phyloP scores from a whole-genome alignment of 192 early-diverging fungal species.

The Backusella tarrabulga region DNA sequence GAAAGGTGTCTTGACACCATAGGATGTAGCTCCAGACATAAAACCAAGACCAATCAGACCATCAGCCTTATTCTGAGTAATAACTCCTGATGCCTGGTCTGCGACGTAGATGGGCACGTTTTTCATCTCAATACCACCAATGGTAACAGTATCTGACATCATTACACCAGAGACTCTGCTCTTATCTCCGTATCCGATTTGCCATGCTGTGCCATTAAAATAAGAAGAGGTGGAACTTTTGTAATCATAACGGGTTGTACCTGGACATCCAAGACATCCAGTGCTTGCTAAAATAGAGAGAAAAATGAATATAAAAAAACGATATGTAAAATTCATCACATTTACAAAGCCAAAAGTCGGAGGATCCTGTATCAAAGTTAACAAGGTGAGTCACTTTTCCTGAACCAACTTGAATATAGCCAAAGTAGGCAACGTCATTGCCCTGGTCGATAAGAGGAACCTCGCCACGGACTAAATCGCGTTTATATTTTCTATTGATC shows the following conservation, averaged over 20 bases:
- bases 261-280: slow-evolving; percentile 10
- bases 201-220: slow-evolving; percentile 40
- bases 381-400: slow-evolving; percentile 62
- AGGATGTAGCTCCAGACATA: slow-evolving; percentile 31
- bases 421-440: slow-evolving; percentile 56
- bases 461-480: background rate
- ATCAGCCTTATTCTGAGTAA: slow-evolving; percentile 35
- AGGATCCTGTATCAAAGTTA: slow-evolving; percentile 67
- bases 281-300: slow-evolving; percentile 19
- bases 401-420: slow-evolving; percentile 55
- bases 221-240: slow-evolving; percentile 43
- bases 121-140: slow-evolving; percentile 31
- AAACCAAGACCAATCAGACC: slow-evolving; percentile 62
- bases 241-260: slow-evolving; percentile 32
- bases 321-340: too few relatives aligned
- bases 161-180: background rate
- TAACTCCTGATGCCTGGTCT: background rate
- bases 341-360: slow-evolving; percentile 71
- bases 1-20: slow-evolving; percentile 44
- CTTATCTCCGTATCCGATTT: slow-evolving; percentile 11
- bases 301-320: too few relatives aligned
- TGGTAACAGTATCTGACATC: slow-evolving; percentile 15
- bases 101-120: slow-evolving; percentile 28
- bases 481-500: background rate
- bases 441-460: slow-evolving; percentile 7